Conservation (phyloP, 106 monocot genomes). For the Phalaenopsis aphrodite region DNA sequence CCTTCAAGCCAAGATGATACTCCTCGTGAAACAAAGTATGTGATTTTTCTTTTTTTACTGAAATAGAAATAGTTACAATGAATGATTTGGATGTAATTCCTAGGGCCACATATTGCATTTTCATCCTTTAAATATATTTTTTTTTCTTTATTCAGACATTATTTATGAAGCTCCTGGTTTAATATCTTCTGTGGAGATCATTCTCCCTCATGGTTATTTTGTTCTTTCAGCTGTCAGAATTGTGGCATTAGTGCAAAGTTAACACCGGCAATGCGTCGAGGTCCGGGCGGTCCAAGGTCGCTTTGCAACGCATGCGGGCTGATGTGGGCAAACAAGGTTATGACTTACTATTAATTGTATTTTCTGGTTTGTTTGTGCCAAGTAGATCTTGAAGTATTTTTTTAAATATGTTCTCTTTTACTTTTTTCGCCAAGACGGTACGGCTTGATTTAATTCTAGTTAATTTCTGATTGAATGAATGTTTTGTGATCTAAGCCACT, state of each 20-base stretch:
- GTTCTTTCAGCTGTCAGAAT: slow-evolving; percentile 58
- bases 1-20: slow-evolving; percentile 33
- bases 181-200: not conserved
- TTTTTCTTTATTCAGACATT: too few relatives aligned
- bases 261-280: slow-evolving; percentile 92
- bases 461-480: too few relatives aligned
- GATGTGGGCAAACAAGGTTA: slow-evolving; percentile 96
- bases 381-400: too few relatives aligned
- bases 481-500: not conserved
- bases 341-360: not conserved
- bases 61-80: not conserved
- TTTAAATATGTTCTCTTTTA: too few relatives aligned
- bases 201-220: slow-evolving; percentile 2
- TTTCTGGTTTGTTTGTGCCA: too few relatives aligned
- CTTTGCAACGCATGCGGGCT: slow-evolving; percentile 90
- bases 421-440: too few relatives aligned
- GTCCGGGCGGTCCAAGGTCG: slow-evolving; percentile 80
- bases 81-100: not conserved
- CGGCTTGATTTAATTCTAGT: too few relatives aligned
- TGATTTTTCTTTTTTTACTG: slow-evolving; percentile 9
- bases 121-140: too few relatives aligned
- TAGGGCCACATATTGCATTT: too few relatives aligned
- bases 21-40: slow-evolving; percentile 48
- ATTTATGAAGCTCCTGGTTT: not conserved
- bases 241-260: slow-evolving; percentile 66